Evolutionary conservation across 345 rosid genomes (phyloP), one percentile per base, ranked within the genome.

Genomic region (Turritis glabra): DNA sequence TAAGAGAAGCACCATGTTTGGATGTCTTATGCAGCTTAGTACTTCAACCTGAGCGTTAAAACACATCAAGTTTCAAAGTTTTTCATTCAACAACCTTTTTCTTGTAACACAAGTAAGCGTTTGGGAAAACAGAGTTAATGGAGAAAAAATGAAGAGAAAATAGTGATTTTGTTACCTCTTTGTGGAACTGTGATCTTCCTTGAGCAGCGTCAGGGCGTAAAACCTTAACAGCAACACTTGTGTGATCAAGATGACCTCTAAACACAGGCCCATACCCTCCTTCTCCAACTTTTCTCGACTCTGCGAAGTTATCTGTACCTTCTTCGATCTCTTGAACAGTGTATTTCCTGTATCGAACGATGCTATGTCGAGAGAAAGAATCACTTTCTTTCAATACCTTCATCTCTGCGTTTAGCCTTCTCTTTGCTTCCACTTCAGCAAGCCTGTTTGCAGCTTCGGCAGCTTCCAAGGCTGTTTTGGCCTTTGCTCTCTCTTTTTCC

Each of bases 181-280:
- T 83, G 35, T 83, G 86, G 67, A 95, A 95, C 77, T 90, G 99
- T 56, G 85, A 78, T 79, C 90, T 83, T 77, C 98, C 98, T 77
- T 94, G 96, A 46, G 93, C 96, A 17, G 98, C 96, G 64, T 91
- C 97, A 4, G 98, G 97, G 18, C 96, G 90, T 54, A 95, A 77
- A 35, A 92, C 97, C 75, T 95, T 95, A 33, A 95, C 90, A 33
- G 99, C 97, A 9, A 85, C 96, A 1, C 88, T 79, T 7, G 96
- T 95, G 65, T 92, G 96, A 80, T 92, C 97, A 57, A 95, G 93
- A 67, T 79, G 73, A 68, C 99, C 88, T 82, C 82, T 86, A 57
- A 57, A 95, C 17, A 95, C 98, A 9, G 98, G 98, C 2, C 99
- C 99, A 64, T 95, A 92, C 2, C 99, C 99, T 79, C 99, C 99